Evolutionary conservation across 345 rosid species (phyloP).

Genomic region (Ceriops zippeliana): DNA sequence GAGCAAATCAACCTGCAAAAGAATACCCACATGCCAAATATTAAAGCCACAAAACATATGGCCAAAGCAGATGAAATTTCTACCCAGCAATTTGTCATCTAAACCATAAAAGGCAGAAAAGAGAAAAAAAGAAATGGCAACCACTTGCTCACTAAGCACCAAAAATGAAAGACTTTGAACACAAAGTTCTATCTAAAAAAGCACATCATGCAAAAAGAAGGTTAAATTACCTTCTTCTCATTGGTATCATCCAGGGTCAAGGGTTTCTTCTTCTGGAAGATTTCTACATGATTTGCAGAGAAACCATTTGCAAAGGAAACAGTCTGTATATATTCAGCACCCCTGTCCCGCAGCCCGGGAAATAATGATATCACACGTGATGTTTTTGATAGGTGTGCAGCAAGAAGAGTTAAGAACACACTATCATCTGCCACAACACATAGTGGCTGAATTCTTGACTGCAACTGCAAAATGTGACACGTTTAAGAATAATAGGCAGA

Average conservation of each 20-base stretch:
- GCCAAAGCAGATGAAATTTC: neutral
- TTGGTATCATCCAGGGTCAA: slow-evolving; percentile 44
- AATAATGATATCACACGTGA: slow-evolving; percentile 58
- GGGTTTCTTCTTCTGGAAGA: slow-evolving; percentile 42
- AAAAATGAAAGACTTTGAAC: neutral
- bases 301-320: slow-evolving; percentile 63
- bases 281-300: slow-evolving; percentile 48
- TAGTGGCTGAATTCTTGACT: slow-evolving; percentile 46
- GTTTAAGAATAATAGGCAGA: slow-evolving; percentile 6
- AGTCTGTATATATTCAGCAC: slow-evolving; percentile 53
- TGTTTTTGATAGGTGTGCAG: slow-evolving; percentile 46
- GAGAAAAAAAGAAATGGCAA: no score
- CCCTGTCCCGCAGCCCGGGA: slow-evolving; percentile 65
- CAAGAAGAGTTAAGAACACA: slow-evolving; percentile 53
- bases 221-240: slow-evolving; percentile 45
- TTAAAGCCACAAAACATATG: neutral
- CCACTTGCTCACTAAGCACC: neutral
- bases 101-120: no score
- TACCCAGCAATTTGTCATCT: no score
- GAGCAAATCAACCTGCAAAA: slow-evolving; percentile 67
- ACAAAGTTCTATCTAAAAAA: neutral
- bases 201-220: neutral
- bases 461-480: slow-evolving; percentile 49
- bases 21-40: neutral
- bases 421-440: slow-evolving; percentile 86